A percentile compares a stretch with the other conserved stretches of the same genome.
Evolutionary conservation across 345 rosid genomes (phyloP).

Genomic region (Citrus glauca): DNA sequence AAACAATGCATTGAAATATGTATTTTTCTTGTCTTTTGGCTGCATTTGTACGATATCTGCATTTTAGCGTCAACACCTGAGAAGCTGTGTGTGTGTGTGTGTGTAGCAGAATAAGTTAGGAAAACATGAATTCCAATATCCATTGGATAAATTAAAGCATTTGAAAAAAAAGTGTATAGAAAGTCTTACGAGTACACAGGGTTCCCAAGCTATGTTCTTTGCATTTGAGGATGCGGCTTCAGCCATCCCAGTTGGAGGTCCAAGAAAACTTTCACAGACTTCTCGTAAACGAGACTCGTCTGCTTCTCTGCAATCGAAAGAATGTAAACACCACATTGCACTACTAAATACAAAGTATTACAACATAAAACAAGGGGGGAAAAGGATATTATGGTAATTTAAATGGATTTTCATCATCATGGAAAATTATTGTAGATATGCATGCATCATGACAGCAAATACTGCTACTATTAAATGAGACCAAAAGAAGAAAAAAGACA

Average conservation of each 20-base stretch:
- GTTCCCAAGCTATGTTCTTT: conserved; percentile 74
- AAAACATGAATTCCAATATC: neutral
- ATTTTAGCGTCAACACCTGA: too few relatives aligned
- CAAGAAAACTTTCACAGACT: conserved; percentile 91
- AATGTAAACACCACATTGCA: conserved; percentile 1
- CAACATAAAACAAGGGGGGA: neutral
- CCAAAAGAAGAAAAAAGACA: neutral
- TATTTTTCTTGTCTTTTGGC: too few relatives aligned
- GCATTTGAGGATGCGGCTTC: conserved; percentile 48
- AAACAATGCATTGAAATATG: too few relatives aligned
- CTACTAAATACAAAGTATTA: neutral
- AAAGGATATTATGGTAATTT: neutral
- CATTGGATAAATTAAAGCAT: neutral
- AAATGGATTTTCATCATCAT: neutral
- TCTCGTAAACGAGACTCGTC: conserved; percentile 95
- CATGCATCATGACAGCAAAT: neutral
- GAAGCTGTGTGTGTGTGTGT: neutral
- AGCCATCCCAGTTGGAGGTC: conserved; percentile 92
- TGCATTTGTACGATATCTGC: too few relatives aligned
- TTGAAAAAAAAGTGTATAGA: neutral
- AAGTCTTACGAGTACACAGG: conserved; percentile 72
- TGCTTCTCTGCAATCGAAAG: conserved; percentile 65
- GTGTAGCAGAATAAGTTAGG: neutral
- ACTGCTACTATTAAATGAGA: neutral
- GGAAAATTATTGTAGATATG: neutral